phyloP scores from a whole-genome alignment of 1,139 yeast species.

The Scheffersomyces quercinus region DNA sequence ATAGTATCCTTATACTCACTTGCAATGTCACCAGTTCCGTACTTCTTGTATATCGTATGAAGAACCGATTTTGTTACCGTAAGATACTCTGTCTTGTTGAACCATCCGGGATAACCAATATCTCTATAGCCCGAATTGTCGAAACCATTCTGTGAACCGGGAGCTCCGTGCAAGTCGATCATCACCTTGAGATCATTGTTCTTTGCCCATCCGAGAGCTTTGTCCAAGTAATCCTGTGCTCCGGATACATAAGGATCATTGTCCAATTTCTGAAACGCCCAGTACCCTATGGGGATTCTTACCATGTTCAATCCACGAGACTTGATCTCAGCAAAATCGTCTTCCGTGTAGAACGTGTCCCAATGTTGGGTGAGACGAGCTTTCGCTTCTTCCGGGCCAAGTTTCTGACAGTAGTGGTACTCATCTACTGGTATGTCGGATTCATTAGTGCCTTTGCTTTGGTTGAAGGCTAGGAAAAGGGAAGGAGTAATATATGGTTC shows the following conservation, averaged over 20 bases:
- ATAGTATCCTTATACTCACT: conserved; percentile 47
- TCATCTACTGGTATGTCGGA: conserved; percentile 57
- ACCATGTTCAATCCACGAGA: conserved; percentile 58
- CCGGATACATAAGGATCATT: conserved; percentile 62
- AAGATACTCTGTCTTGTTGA: conserved; percentile 39
- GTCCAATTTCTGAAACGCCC: conserved; percentile 55
- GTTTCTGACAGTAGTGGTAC: conserved; percentile 48
- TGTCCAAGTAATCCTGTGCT: conserved; percentile 53
- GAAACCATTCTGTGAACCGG: conserved; percentile 72
- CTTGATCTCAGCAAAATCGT: conserved; percentile 51
- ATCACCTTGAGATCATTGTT: conserved; percentile 52
- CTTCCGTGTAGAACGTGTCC: conserved; percentile 54
- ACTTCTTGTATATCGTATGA: conserved; percentile 42
- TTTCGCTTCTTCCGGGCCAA: conserved; percentile 48
- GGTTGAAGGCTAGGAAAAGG: conserved; percentile 42
- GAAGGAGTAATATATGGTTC: conserved; percentile 70
- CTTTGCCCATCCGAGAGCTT: conserved; percentile 57
- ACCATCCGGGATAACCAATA: conserved; percentile 51
- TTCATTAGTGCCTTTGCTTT: conserved; percentile 24
- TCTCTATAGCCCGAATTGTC: conserved; percentile 64
- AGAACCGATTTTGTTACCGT: conserved; percentile 47
- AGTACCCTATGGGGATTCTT: conserved; percentile 66
- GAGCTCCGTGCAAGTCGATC: conserved; percentile 68
- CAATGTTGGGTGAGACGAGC: conserved; percentile 51
- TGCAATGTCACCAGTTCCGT: conserved; percentile 35